phyloP scores from a whole-genome alignment of 2,329 filamentous ascomycete species.

The Stachybotrys chlorohalonatus region DNA sequence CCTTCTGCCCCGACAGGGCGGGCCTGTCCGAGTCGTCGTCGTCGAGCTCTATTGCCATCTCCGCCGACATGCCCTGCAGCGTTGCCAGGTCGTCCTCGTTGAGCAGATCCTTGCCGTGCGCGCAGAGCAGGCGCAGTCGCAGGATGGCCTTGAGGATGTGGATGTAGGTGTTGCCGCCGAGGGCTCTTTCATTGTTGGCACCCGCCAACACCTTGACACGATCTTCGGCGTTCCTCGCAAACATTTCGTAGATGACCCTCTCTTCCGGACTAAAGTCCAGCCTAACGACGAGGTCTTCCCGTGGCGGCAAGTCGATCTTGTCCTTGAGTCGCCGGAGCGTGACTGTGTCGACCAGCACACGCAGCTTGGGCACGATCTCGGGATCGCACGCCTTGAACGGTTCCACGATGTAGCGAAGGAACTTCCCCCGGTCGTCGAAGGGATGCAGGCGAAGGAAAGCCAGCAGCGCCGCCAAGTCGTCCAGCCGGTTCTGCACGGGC shows the following conservation, averaged over 20 bases:
- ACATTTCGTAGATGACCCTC: slow-evolving; percentile 70
- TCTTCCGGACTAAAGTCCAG: slow-evolving; percentile 73
- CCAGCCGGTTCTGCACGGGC: slow-evolving; percentile 86
- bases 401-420: slow-evolving; percentile 69
- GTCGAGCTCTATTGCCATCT: slow-evolving; percentile 82
- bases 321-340: slow-evolving; percentile 88
- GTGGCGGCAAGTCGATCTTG: slow-evolving; percentile 71
- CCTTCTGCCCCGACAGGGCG: slow-evolving; percentile 57
- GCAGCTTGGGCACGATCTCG: slow-evolving; percentile 74
- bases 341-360: slow-evolving; percentile 87
- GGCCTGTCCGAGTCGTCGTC: slow-evolving; percentile 57
- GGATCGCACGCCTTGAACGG: slow-evolving; percentile 85
- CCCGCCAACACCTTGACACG: slow-evolving; percentile 68
- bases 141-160: slow-evolving; percentile 89
- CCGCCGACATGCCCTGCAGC: slow-evolving; percentile 71
- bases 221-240: slow-evolving; percentile 70
- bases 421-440: slow-evolving; percentile 70
- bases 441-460: slow-evolving; percentile 78
- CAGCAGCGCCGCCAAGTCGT: slow-evolving; percentile 80
- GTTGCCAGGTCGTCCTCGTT: slow-evolving; percentile 73
- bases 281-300: slow-evolving; percentile 62
- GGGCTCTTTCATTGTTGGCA: slow-evolving; percentile 47
- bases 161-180: slow-evolving; percentile 83
- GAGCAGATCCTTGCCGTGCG: slow-evolving; percentile 86
- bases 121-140: slow-evolving; percentile 81